Base-by-base conservation (phyloP, 2,329 filamentous ascomycete species). In the Verticillium zaregamsianum region DNA sequence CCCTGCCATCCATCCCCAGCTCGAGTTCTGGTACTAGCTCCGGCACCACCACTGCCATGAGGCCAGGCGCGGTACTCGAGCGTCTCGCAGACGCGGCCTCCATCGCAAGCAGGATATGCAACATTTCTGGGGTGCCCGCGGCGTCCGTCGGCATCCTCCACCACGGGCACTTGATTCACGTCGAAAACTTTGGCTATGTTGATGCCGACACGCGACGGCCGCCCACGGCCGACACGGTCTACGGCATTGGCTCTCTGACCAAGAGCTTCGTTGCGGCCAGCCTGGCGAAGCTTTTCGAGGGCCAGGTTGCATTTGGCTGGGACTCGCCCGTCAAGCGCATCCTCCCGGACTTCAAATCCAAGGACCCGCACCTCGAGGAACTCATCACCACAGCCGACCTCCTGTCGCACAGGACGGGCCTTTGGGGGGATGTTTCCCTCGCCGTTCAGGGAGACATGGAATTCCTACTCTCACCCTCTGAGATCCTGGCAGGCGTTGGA, bases 211-310 rank as follows among this genome's bases (percentile, higher is more conserved):
- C 9, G 14, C 8, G 14, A 14, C 9, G 14, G 33, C 14, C 33
- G 9, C 6, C 33, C 6, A 12, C 33, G 33, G 9, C 33, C 37
- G 58, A 60, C 31, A 63, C 61, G 2, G 31, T 55, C 7, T 61
- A 52, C 23, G 55, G 58, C 25, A 61, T 61, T 23, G 62, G 56
- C 2, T 63, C 59, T 20, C 9, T 61, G 11, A 61, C 62, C 17
- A 63, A 61, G 12, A 15, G 54, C 8, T 59, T 63, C 56, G 58
- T 63, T 28, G 55, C 59, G 23, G 56, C 62, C 12, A 35, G 23
- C 25, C 11, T 63, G 2, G 55, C 8, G 0, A n/a, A 59, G 25
- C 62, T 63, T 14, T 39, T 63, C 5, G 14, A 39, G 6, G 35
- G 15, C 4, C 4, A 3, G 14, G 14, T 11, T 17, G 32, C 5